A percentile compares a stretch with the other conserved stretches of the same genome.
These are phyloP conservation scores for Verbascum thapsus DNA, from an alignment of 257 asterid species.

Conservation along the genomic window DNA sequence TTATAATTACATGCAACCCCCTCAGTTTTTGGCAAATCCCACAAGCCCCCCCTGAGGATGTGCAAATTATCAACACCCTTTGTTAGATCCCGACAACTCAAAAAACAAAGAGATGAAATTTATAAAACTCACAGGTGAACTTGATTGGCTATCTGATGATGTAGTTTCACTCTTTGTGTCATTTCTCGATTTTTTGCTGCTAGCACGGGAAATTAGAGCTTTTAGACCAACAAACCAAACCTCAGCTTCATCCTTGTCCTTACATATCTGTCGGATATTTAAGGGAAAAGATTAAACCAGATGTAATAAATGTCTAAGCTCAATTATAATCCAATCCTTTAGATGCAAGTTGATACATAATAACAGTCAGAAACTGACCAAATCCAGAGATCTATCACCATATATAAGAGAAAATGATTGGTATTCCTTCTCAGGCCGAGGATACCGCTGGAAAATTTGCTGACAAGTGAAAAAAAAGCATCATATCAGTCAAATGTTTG, in stretches of 20 bases:
- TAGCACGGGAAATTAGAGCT: conserved; percentile 62
- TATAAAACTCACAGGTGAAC: conserved; percentile 48
- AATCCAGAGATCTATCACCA: conserved; percentile 78
- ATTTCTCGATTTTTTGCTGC: conserved; percentile 47
- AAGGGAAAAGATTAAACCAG: conserved; percentile 20
- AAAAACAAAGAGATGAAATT: conserved; percentile 21
- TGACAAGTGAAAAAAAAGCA: conserved; percentile 35
- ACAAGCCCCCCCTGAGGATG: too few relatives aligned
- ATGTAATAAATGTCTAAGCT: conserved; percentile 8
- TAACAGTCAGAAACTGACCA: conserved; percentile 62
- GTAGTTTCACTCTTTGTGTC: conserved; percentile 53
- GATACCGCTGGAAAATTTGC: conserved; percentile 86
- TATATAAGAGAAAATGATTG: conserved; percentile 89
- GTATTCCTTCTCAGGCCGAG: conserved; percentile 96
- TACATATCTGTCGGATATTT: conserved; percentile 64
- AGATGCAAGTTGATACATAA: neutral
- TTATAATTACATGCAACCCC: too few relatives aligned
- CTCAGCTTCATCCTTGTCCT: conserved; percentile 97
- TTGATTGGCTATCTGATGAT: conserved; percentile 53
- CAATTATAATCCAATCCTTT: conserved; percentile 6
- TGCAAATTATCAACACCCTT: too few relatives aligned
- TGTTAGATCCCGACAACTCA: too few relatives aligned
- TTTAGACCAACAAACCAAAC: conserved; percentile 86
- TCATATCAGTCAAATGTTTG: conserved; percentile 29
- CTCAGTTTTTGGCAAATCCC: too few relatives aligned